phyloP scores from a whole-genome alignment of 768 basidiomycete genomes.

The Lentinula lateritia region DNA sequence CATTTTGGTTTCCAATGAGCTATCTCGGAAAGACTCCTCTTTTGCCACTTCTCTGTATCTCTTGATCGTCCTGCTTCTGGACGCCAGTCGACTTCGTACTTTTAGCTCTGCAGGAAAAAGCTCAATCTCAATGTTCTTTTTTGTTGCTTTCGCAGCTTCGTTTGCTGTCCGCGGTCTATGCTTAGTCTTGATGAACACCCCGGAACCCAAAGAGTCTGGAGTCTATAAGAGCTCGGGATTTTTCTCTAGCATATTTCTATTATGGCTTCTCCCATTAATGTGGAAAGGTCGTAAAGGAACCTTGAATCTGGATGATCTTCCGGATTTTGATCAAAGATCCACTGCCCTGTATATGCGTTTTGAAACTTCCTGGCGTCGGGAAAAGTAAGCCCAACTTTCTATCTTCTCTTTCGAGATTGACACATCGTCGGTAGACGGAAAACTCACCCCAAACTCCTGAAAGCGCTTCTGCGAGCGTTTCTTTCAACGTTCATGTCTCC shows the following conservation, averaged over 20 bases:
- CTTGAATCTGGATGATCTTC: neutral
- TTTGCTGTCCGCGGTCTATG: constrained; percentile 4
- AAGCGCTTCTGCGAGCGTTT: constrained; percentile 10
- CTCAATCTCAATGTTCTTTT: constrained; percentile 7
- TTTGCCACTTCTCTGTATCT: constrained; percentile 10
- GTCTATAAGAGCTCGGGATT: constrained; percentile 5
- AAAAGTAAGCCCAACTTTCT: neutral
- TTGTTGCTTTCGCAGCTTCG: neutral
- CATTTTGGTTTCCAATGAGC: neutral
- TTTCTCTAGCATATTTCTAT: constrained; percentile 9
- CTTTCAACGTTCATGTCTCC: constrained; percentile 9
- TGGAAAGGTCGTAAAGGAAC: constrained; percentile 8
- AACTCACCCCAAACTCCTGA: constrained; percentile 6
- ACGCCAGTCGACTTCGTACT: constrained; percentile 9
- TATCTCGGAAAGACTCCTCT: neutral
- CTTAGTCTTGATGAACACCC: constrained; percentile 8
- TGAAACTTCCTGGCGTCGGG: constrained; percentile 8
- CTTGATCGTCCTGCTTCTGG: constrained; percentile 7
- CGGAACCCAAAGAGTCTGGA: neutral
- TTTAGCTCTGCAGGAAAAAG: constrained; percentile 1
- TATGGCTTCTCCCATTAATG: constrained; percentile 11
- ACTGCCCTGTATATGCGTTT: constrained; percentile 9
- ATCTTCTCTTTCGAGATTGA: neutral
- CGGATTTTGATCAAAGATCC: constrained; percentile 9
- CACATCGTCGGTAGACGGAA: neutral